Evolutionary conservation across 176 grass and related monocot species (phyloP).

Genomic region (Themeda triandra): DNA sequence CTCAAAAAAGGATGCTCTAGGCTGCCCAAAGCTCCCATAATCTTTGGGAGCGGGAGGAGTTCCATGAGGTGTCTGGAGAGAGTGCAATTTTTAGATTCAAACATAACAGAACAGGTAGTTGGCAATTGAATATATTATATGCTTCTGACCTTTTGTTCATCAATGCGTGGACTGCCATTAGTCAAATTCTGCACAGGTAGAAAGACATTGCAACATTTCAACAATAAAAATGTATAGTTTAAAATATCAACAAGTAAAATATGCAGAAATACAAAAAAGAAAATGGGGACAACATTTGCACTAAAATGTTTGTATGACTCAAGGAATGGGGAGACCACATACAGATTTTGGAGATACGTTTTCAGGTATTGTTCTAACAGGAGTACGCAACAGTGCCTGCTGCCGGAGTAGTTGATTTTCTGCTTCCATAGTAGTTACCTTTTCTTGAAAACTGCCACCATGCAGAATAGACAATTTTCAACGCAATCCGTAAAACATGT

Average conservation of each 20-base stretch:
- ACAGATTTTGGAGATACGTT: slow-evolving; percentile 65
- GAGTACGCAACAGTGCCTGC: slow-evolving; percentile 54
- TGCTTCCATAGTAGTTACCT: slow-evolving; percentile 83
- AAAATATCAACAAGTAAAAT: background rate
- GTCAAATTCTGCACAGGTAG: slow-evolving; percentile 55
- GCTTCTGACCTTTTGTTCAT: slow-evolving; percentile 62
- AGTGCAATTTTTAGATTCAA: slow-evolving; percentile 43
- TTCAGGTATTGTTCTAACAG: slow-evolving; percentile 47
- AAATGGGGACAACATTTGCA: background rate
- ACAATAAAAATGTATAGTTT: background rate
- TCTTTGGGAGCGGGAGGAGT: slow-evolving; percentile 58
- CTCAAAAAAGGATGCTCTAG: slow-evolving; percentile 71
- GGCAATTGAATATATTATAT: slow-evolving; percentile 28
- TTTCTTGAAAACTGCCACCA: slow-evolving; percentile 73
- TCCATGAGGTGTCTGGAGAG: slow-evolving; percentile 72
- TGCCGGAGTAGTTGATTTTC: slow-evolving; percentile 88
- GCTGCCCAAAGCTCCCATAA: slow-evolving; percentile 49
- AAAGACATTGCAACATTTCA: slow-evolving; percentile 24
- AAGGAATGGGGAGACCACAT: slow-evolving; percentile 23
- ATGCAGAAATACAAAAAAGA: background rate
- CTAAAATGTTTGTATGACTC: background rate
- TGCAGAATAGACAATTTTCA: background rate
- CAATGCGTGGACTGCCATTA: slow-evolving; percentile 42
- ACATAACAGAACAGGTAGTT: slow-evolving; percentile 27
- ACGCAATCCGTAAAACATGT: slow-evolving; percentile 14